Evolutionary conservation across 495 filamentous ascomycete genomes (phyloP).

Genomic region (Neurospora sp.): DNA sequence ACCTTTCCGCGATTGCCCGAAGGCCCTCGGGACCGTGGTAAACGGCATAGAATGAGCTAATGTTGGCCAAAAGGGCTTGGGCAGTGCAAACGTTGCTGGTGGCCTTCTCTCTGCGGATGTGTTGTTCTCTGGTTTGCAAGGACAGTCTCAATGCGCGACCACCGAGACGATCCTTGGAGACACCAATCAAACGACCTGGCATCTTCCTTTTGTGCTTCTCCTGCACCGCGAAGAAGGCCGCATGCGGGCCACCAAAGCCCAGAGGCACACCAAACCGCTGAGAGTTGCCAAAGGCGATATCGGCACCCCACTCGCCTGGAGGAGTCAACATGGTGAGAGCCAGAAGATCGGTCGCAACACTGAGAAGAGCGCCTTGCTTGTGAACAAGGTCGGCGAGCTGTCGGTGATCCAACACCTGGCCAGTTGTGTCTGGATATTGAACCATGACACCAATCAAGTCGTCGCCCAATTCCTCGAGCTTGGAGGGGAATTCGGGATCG

Average conservation of each 20-base stretch:
- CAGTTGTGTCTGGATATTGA: conserved; percentile 91
- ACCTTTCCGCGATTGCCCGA: conserved; percentile 71
- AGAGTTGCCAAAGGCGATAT: conserved; percentile 94
- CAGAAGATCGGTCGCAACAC: conserved; percentile 84
- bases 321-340: conserved; percentile 85
- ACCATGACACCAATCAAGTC: conserved; percentile 85
- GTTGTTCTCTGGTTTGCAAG: conserved; percentile 91
- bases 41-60: conserved; percentile 95
- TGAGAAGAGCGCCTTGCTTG: conserved; percentile 68
- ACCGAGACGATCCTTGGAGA: conserved; percentile 86
- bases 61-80: conserved; percentile 90
- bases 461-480: conserved; percentile 65
- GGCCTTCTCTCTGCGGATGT: conserved; percentile 95
- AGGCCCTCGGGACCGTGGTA: conserved; percentile 89
- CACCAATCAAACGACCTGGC: conserved; percentile 82
- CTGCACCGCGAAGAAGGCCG: conserved; percentile 89
- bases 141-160: conserved; percentile 78
- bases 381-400: conserved; percentile 69
- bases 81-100: conserved; percentile 99
- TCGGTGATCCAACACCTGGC: conserved; percentile 68
- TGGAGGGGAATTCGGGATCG: conserved; percentile 43
- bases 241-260: conserved; percentile 91
- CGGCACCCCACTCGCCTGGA: conserved; percentile 91
- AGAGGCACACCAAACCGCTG: conserved; percentile 91
- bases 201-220: conserved; percentile 97